These are phyloP conservation scores for Exsudoporus frostii DNA, from an alignment of 768 basidiomycete species.

Conservation along the genomic window DNA sequence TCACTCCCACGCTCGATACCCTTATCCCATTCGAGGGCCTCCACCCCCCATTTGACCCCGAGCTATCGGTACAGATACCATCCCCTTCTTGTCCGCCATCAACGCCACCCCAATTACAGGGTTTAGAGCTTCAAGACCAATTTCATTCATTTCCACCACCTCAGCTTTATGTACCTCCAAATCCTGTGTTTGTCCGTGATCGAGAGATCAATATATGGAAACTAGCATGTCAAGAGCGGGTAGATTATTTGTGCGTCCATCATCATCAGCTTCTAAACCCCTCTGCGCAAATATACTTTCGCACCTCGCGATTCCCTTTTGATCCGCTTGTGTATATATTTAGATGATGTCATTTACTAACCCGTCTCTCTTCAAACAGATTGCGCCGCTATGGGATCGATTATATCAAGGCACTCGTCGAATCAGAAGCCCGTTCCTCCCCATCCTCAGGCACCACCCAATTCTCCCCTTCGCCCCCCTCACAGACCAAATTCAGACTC, in stretches of 20 bases:
- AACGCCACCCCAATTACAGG: slow-evolving; percentile 13
- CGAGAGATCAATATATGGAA: slow-evolving; percentile 36
- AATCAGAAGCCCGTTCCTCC: slow-evolving; percentile 23
- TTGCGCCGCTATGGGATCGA: slow-evolving; percentile 32
- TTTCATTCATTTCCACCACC: slow-evolving; percentile 24
- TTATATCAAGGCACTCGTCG: slow-evolving; percentile 33
- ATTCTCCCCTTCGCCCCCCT: neutral
- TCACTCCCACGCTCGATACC: slow-evolving; percentile 24
- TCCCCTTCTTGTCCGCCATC: slow-evolving; percentile 6
- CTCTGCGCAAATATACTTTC: neutral
- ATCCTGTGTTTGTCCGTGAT: slow-evolving; percentile 30
- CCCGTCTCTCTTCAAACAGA: slow-evolving; percentile 8
- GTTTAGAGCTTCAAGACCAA: slow-evolving; percentile 24
- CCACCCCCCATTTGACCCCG: slow-evolving; percentile 17
- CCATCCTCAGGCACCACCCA: neutral
- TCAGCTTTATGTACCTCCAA: slow-evolving; percentile 27
- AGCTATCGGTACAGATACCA: slow-evolving; percentile 18
- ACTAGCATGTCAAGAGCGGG: slow-evolving; percentile 34
- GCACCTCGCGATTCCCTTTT: neutral
- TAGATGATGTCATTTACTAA: slow-evolving; percentile 8
- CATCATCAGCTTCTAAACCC: slow-evolving; percentile 1
- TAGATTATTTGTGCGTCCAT: slow-evolving; percentile 31
- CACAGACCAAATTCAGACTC: slow-evolving; percentile 29
- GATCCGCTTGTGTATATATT: slow-evolving; percentile 9
- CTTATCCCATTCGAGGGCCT: slow-evolving; percentile 28